These are phyloP conservation scores for Colletotrichum higginsianum DNA, from an alignment of 2,329 filamentous ascomycete species.

Conservation along the genomic window DNA sequence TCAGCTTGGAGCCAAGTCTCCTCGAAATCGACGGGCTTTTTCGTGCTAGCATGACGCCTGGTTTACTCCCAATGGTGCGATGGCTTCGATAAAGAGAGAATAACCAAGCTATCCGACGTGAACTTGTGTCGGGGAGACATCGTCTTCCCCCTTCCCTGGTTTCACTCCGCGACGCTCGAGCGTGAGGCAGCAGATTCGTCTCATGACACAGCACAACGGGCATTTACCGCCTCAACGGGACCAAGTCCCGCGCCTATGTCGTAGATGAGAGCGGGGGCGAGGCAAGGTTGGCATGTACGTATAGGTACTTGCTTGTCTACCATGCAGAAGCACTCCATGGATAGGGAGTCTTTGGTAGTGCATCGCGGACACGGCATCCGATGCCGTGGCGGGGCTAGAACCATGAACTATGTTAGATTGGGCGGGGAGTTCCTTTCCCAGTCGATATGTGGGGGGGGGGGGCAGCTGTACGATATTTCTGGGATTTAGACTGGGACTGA, in stretches of 20 bases:
- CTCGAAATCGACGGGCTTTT: conserved; percentile 8
- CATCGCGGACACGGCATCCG: conserved; percentile 31
- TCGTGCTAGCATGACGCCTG: not conserved
- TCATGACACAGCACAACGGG: not conserved
- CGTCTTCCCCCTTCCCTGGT: conserved; percentile 9
- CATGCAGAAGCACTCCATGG: not conserved
- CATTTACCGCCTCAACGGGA: conserved; percentile 7
- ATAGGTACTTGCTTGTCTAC: not conserved
- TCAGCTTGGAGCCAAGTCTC: conserved; percentile 5
- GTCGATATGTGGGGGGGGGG: conserved; percentile 12
- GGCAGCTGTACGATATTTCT: conserved; percentile 22
- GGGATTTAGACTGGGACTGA: conserved; percentile 1
- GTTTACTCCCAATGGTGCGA: conserved; percentile 17
- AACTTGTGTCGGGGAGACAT: conserved; percentile 15
- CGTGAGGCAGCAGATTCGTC: conserved; percentile 6
- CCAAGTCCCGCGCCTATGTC: not conserved
- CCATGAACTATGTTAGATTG: conserved; percentile 39
- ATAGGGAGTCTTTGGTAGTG: conserved; percentile 24
- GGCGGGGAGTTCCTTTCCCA: conserved; percentile 6
- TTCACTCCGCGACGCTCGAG: not conserved
- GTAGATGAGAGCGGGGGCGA: not conserved
- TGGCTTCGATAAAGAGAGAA: conserved; percentile 10
- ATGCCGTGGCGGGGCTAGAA: conserved; percentile 33
- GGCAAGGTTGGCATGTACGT: no score
- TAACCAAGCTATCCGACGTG: not conserved